Evolutionary conservation across 2,329 filamentous ascomycete genomes (phyloP), one percentile per base, ranked within the genome.

Genomic region (Plenodomus biglobosus): DNA sequence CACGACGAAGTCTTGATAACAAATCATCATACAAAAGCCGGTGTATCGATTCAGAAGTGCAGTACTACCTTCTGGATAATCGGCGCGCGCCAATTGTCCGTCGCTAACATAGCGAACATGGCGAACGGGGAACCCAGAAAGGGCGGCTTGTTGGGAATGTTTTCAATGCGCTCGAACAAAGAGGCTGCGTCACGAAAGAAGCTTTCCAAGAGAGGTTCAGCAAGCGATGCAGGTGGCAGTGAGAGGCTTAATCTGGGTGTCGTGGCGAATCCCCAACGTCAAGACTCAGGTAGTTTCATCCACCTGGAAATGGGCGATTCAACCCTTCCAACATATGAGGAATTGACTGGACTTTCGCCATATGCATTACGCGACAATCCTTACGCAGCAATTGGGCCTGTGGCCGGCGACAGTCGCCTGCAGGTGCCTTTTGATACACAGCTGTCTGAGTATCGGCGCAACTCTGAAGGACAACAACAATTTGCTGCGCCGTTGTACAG

Each of bases 251-350:
- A 46, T 47, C 20, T 39, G 11, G 43, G 42, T 17, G 42, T 40
- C 32, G 52, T 46, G 18, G 34, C 47, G 24, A 54, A 53, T 50
- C 22, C 52, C 16, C 37, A 45, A 18, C 61, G 59, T 34, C 61
- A 62, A 50, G 58, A 62, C 37, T 64, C 59, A 11, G 58, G 61
- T 6, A 64, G 58, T 47, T 64, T 61, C 24, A 57, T 50, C 39
- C 50, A 56, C 18, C 36, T 41, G 3, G 46, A 42, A n/a, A 50
- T 38, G 30, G 44, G 42, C 34, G 49, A 40, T 11, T 41, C 42
- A 17, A 37, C 45, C 8, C 46, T 49, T 35, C 58, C 53, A 20
- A 42, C 48, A 15, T 60, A 58, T 18, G 48, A 56, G 10, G 49
- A 58, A 38, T 34, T 40, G 16, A 44, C 49, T 21, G 44, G 46